Evolutionary conservation across 2,329 filamentous ascomycete species (phyloP).

Genomic region (Raffaelea ambrosiae): DNA sequence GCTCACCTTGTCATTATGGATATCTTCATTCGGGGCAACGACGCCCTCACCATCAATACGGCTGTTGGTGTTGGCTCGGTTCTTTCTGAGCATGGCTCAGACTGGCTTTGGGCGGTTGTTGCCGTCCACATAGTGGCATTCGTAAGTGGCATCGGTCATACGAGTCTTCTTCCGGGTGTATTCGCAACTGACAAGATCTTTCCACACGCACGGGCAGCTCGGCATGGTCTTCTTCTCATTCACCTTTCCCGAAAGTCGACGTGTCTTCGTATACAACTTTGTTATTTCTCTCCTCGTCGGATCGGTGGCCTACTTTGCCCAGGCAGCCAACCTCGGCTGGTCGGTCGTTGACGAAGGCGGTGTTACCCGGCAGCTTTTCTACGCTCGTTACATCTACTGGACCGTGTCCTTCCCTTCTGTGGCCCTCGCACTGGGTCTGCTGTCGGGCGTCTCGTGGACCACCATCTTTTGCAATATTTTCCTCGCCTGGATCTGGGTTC

Average conservation of each 20-base stretch:
- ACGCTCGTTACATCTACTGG: conserved; percentile 47
- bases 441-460: conserved; percentile 43
- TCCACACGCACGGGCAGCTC: no score
- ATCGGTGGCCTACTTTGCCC: conserved; percentile 40
- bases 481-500: conserved; percentile 41
- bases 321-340: conserved; percentile 43
- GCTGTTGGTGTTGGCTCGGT: conserved; percentile 26
- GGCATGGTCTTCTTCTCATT: background rate
- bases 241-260: conserved; percentile 34
- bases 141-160: no score
- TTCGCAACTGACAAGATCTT: no score
- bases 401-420: conserved; percentile 38
- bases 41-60: conserved; percentile 39
- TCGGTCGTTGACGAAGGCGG: conserved; percentile 22
- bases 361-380: conserved; percentile 42
- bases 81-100: conserved; percentile 37
- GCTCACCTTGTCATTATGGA: no score
- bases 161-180: conserved; percentile 11
- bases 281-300: conserved; percentile 39
- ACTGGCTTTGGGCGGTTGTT: conserved; percentile 48
- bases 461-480: conserved; percentile 43
- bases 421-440: conserved; percentile 36
- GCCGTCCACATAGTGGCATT: conserved; percentile 39
- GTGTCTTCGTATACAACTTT: conserved; percentile 50
- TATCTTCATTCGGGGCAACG: no score